These are phyloP conservation scores for Luffa acutangula DNA, from an alignment of 306 rosid species.

Conservation along the genomic window DNA sequence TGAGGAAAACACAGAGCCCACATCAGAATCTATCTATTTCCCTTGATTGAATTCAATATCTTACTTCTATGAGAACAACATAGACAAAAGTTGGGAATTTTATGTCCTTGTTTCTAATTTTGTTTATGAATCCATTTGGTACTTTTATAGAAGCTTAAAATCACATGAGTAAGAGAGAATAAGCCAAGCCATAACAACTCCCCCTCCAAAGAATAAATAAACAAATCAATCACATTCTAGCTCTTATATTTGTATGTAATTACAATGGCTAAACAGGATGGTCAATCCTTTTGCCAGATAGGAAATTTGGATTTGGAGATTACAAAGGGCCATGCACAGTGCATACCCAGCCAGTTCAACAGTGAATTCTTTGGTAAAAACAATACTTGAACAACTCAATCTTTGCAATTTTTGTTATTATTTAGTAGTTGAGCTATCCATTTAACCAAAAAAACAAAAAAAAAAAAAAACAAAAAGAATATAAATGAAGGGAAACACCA, in stretches of 20 bases:
- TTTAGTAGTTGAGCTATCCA: constrained; percentile 82
- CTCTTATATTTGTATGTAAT: neutral
- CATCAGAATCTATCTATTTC: neutral
- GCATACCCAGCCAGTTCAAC: constrained; percentile 16
- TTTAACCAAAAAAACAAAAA: constrained; percentile 21
- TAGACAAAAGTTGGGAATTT: neutral
- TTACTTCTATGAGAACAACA: neutral
- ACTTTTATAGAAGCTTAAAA: neutral
- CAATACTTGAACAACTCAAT: constrained; percentile 38
- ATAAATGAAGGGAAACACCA: neutral
- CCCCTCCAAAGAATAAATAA: neutral
- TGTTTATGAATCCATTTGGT: neutral
- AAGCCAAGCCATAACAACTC: neutral
- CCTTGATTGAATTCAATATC: neutral
- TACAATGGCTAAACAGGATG: neutral
- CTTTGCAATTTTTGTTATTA: constrained; percentile 26
- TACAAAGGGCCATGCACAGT: constrained; percentile 5
- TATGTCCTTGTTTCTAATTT: neutral
- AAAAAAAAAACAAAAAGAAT: neutral
- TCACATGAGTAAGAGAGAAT: neutral
- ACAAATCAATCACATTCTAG: neutral
- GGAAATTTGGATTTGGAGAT: neutral
- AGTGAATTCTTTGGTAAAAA: constrained; percentile 26
- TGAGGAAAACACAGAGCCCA: neutral
- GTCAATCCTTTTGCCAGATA: constrained; percentile 3